Evolutionary conservation across 179 eudicot species (phyloP).

Genomic region (Silene noctiflora): DNA sequence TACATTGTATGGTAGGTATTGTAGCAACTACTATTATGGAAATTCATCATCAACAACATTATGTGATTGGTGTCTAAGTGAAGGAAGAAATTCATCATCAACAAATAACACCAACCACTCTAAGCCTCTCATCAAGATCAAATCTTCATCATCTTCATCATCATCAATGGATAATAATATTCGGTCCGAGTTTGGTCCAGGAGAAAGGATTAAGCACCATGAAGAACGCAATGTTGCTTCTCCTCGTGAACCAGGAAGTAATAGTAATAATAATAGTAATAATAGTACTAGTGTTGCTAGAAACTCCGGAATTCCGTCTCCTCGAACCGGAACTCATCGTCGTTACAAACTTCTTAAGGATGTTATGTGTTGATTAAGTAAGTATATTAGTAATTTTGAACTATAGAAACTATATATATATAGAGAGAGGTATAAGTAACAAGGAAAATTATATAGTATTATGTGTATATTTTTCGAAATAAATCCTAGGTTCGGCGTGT

Average conservation of each 20-base stretch:
- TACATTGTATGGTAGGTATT: conserved; percentile 67
- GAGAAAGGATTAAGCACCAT: conserved; percentile 43
- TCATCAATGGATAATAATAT: conserved; percentile 15
- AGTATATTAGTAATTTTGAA: no score
- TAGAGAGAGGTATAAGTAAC: not conserved
- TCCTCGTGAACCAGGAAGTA: conserved; percentile 19
- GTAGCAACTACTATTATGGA: conserved; percentile 69
- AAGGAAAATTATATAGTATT: not conserved
- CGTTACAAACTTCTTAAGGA: conserved; percentile 94
- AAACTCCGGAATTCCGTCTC: conserved; percentile 50
- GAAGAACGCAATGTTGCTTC: conserved; percentile 25
- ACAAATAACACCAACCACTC: not conserved
- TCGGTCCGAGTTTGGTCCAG: conserved; percentile 30
- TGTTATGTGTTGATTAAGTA: conserved; percentile 59
- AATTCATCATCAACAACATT: conserved; percentile 19
- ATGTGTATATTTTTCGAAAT: not conserved
- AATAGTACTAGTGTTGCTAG: conserved; percentile 18
- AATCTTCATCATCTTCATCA: not conserved
- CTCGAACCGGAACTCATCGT: conserved; percentile 53
- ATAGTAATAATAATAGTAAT: no score
- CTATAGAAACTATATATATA: no score
- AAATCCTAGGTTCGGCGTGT: not conserved
- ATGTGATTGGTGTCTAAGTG: conserved; percentile 86
- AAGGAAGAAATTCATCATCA: conserved; percentile 30
- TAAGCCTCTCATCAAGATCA: conserved; percentile 18